phyloP scores from a whole-genome alignment of 768 basidiomycete species.

The Leucogyrophana mollusca region DNA sequence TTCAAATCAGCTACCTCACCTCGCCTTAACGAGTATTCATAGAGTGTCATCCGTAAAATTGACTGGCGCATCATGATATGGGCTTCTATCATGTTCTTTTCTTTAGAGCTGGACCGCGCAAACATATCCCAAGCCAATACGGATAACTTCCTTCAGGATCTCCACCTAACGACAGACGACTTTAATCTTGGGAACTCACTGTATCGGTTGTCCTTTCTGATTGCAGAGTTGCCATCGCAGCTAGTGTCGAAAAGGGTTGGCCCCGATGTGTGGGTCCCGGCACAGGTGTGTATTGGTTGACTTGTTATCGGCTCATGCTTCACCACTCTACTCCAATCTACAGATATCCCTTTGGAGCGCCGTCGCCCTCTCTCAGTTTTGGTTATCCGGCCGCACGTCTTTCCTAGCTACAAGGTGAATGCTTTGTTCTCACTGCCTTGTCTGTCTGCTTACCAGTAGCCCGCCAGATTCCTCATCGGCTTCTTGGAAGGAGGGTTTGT shows the following conservation, averaged over 20 bases:
- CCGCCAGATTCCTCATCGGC: slow-evolving; percentile 47
- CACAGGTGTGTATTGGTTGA: slow-evolving; percentile 38
- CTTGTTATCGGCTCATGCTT: not conserved
- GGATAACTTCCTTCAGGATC: slow-evolving; percentile 65
- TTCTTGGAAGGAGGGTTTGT: slow-evolving; percentile 67
- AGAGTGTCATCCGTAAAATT: slow-evolving; percentile 57
- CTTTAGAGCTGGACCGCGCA: slow-evolving; percentile 54
- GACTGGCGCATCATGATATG: slow-evolving; percentile 60
- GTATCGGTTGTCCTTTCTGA: slow-evolving; percentile 47
- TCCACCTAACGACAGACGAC: slow-evolving; percentile 60
- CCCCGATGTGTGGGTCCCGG: slow-evolving; percentile 66
- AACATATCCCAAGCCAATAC: slow-evolving; percentile 69
- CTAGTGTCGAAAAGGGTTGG: slow-evolving; percentile 66
- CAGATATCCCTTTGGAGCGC: slow-evolving; percentile 58
- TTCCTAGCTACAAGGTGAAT: slow-evolving; percentile 54
- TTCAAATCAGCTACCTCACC: not conserved
- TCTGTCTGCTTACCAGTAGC: not conserved
- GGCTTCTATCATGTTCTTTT: slow-evolving; percentile 65
- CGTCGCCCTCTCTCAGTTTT: slow-evolving; percentile 57
- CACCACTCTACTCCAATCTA: not conserved
- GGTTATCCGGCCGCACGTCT: slow-evolving; percentile 48
- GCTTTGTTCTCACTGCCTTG: slow-evolving; percentile 2
- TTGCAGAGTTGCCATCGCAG: slow-evolving; percentile 65
- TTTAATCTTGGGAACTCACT: slow-evolving; percentile 65
- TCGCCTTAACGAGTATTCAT: slow-evolving; percentile 1